Evolutionary conservation across 345 rosid genomes (phyloP).

Genomic region (Sisymbrium irio): DNA sequence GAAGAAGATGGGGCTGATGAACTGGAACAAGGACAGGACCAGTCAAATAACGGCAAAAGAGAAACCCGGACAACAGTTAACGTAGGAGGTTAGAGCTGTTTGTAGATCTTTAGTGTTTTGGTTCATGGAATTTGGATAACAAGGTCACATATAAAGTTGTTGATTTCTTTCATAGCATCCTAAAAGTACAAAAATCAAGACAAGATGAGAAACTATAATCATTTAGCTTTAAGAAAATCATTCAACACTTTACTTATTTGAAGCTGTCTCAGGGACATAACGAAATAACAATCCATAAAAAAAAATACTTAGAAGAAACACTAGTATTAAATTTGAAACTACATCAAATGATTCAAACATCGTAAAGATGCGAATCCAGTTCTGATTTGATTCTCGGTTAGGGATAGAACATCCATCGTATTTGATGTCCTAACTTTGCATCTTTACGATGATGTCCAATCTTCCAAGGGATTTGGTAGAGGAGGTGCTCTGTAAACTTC

Average conservation of each 20-base stretch:
- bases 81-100: slow-evolving; percentile 20
- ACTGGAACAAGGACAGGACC: slow-evolving; percentile 19
- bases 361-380: background rate
- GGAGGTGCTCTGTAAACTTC: too few relatives aligned
- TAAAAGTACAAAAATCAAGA: background rate
- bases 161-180: background rate
- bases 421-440: too few relatives aligned
- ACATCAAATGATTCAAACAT: background rate
- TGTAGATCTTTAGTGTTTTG: background rate
- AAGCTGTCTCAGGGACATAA: background rate
- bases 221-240: background rate
- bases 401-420: too few relatives aligned
- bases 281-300: slow-evolving; percentile 13
- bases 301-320: background rate
- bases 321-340: slow-evolving; percentile 4
- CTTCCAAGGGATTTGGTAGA: too few relatives aligned
- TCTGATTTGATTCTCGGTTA: background rate
- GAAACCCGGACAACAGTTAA: slow-evolving; percentile 17
- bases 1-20: slow-evolving; percentile 18
- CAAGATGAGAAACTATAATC: background rate
- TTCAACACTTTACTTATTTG: slow-evolving; percentile 1
- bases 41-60: background rate
- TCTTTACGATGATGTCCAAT: too few relatives aligned
- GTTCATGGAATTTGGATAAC: slow-evolving; percentile 1
- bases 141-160: background rate